phyloP scores from a whole-genome alignment of 108 stramenopile species.

The Nitzschia palea region DNA sequence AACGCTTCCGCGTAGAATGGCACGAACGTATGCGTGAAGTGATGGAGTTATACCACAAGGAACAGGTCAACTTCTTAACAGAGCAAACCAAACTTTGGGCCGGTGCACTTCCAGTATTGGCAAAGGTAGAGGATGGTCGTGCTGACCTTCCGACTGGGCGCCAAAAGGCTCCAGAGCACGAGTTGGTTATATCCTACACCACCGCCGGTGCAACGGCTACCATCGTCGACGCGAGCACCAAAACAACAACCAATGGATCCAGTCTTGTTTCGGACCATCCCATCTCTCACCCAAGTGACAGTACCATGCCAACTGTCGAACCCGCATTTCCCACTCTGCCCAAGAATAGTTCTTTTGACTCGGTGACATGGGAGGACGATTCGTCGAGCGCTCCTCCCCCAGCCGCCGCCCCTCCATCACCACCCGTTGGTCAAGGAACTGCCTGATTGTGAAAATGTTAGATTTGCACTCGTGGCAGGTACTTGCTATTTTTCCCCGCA shows the following conservation, averaged over 20 bases:
- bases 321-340: background rate
- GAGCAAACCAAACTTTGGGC: constrained; percentile 14
- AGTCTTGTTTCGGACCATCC: background rate
- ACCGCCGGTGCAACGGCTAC: constrained; percentile 22
- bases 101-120: constrained; percentile 13
- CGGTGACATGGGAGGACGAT: background rate
- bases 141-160: constrained; percentile 11
- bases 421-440: too few relatives aligned
- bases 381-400: constrained; percentile 21
- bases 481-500: too few relatives aligned
- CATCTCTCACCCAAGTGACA: background rate
- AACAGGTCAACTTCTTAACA: constrained; percentile 22
- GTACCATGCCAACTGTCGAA: background rate
- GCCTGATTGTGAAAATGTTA: too few relatives aligned
- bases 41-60: constrained; percentile 29
- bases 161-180: background rate
- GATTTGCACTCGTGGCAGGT: too few relatives aligned
- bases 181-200: constrained; percentile 17
- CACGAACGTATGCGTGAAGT: constrained; percentile 36
- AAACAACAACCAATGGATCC: background rate
- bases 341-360: background rate
- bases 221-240: background rate
- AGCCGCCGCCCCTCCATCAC: constrained; percentile 11
- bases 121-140: constrained; percentile 5
- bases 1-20: constrained; percentile 36